Percentiles rank a stretch among this genome's conserved stretches.
Evolutionary conservation across 176 grass and related monocot species (phyloP).

Genomic region (Elymus sibiricus): DNA sequence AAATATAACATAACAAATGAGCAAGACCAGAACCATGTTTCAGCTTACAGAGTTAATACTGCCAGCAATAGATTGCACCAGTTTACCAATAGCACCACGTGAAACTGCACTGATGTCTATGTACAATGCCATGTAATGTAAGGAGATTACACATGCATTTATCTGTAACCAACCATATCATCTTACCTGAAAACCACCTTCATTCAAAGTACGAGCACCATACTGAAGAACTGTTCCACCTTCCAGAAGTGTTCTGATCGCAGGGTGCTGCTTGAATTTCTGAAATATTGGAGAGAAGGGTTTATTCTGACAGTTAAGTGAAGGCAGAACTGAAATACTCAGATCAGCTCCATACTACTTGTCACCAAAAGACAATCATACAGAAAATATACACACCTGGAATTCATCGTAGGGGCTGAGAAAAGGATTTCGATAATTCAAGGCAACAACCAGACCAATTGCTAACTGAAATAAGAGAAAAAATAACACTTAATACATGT

Average conservation of each 20-base stretch:
- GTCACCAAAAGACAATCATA: conserved; percentile 8
- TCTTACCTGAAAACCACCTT: conserved; percentile 93
- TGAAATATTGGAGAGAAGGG: conserved; percentile 33
- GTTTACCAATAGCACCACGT: background rate
- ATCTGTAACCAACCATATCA: background rate
- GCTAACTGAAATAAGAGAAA: conserved; percentile 62
- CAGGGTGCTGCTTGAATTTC: conserved; percentile 93
- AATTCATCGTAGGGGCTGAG: conserved; percentile 93
- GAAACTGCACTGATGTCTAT: background rate
- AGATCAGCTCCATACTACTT: background rate
- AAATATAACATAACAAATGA: conserved; percentile 20
- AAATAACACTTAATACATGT: conserved; percentile 9
- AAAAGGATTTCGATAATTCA: conserved; percentile 93
- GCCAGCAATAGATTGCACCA: background rate
- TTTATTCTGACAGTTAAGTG: background rate
- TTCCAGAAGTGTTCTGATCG: conserved; percentile 64
- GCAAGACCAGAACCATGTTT: background rate
- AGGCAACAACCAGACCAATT: conserved; percentile 85
- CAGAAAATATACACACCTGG: conserved; percentile 49
- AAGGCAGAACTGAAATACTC: background rate
- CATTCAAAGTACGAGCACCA: conserved; percentile 93
- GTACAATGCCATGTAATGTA: conserved; percentile 2
- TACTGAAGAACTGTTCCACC: conserved; percentile 88
- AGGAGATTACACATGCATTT: background rate
- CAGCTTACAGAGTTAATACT: background rate